These are phyloP conservation scores for Setomelanomma holmii DNA, from an alignment of 2,329 filamentous ascomycete species.

Conservation along the genomic window DNA sequence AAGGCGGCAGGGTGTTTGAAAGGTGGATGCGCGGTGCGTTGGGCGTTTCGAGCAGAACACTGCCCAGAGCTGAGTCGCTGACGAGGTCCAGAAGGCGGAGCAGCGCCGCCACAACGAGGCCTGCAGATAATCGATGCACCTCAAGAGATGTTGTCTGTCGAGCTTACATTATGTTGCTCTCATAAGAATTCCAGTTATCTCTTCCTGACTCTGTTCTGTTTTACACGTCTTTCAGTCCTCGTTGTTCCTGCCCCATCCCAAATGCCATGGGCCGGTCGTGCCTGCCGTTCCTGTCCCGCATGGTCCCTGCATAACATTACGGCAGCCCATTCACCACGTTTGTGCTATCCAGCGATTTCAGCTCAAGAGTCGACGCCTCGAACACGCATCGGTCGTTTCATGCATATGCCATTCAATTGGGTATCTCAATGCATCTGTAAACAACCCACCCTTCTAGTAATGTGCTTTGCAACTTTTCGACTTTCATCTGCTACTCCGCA, in stretches of 20 bases:
- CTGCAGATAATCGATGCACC: not conserved
- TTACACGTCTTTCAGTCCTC: not conserved
- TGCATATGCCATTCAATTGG: not conserved
- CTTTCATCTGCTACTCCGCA: too few species aligned
- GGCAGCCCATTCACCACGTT: slow-evolving; percentile 11
- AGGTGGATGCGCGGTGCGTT: slow-evolving; percentile 21
- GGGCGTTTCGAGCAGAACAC: slow-evolving; percentile 29
- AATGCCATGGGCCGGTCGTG: slow-evolving; percentile 3
- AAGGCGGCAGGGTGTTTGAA: slow-evolving; percentile 26
- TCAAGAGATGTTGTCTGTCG: too few species aligned
- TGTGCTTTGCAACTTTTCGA: too few species aligned
- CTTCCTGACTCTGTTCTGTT: too few species aligned
- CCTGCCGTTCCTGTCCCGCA: slow-evolving; percentile 1
- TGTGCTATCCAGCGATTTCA: slow-evolving; percentile 3
- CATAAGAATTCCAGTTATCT: too few species aligned
- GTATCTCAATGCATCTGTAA: not conserved
- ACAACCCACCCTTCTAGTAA: not conserved
- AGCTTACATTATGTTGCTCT: too few species aligned
- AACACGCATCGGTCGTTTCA: not conserved
- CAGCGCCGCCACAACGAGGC: slow-evolving; percentile 11
- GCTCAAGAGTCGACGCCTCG: not conserved
- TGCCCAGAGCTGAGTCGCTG: slow-evolving; percentile 29
- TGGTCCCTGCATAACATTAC: slow-evolving; percentile 34
- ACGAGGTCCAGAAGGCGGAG: slow-evolving; percentile 24
- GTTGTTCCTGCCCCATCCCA: slow-evolving; percentile 1